Evolutionary conservation across 1,284 basidiomycete genomes (phyloP), one percentile per base, ranked within the genome.

Genomic region (Lentinula novae-zelandiae): DNA sequence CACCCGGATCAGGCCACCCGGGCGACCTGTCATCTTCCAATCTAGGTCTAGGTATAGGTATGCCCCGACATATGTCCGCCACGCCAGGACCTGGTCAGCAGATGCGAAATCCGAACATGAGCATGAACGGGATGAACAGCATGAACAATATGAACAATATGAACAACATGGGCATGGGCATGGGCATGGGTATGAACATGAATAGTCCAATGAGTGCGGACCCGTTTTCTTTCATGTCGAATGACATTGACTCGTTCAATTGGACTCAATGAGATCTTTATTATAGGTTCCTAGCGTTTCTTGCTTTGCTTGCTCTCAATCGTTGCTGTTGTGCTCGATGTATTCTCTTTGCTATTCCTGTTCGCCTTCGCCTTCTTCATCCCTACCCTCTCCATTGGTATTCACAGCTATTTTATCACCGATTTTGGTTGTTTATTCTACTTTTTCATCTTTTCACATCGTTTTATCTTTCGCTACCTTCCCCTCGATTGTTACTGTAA

Each of bases 211-310:
- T 51, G 53, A 62, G 60, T 61, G 63, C 58, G 60, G 60, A 60
- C 38, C 55, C 53, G 54, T 61, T 61, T 60, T 44, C 58, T 60
- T 56, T 53, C 59, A 68, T 71, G 56, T 55, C 69, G 40, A 69
- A 60, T 64, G 82, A 82, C 59, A 80, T 79, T 67, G 80, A 82
- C 64, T 66, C 79, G 63, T 81, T 83, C 67, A 80, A 76, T 67
- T 83, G 82, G 77, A 73, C 70, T 62, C 72, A 73, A 73, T 75
- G 71, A 71, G 67, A 66, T 64, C 27, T 63, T 64, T 58, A 48
- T 66, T 60, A 46, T 60, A 63, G 62, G 62, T 63, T 63, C 62
- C 49, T 63, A 62, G 61, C 53, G 33, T 54, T 61, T 59, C 27
- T 68, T 61, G 64, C 53, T 62, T 59, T 54, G 40, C 59, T 49